Conservation (phyloP, 768 basidiomycete genomes). For the Phlegmacium glaucopus region DNA sequence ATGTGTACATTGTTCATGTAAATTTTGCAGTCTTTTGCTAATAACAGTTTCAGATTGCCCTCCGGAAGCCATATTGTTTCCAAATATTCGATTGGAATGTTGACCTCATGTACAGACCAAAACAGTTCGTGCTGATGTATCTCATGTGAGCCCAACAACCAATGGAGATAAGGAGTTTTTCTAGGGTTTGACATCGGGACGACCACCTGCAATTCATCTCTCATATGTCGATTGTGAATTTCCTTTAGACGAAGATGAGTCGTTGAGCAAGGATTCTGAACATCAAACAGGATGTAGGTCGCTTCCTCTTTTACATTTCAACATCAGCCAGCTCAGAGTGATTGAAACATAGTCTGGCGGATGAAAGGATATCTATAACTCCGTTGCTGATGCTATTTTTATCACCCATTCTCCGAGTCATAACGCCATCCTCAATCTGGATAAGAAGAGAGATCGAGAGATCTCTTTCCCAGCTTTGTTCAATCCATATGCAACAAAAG, state of each 20-base stretch:
- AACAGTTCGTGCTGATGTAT: conserved; percentile 66
- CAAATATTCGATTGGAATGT: conserved; percentile 6
- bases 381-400: conserved; percentile 44
- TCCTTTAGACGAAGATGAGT: conserved; percentile 52
- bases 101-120: conserved; percentile 41
- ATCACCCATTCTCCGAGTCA: conserved; percentile 45
- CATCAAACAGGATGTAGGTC: conserved; percentile 48
- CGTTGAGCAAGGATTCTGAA: conserved; percentile 40
- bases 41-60: conserved; percentile 41
- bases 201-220: conserved; percentile 55
- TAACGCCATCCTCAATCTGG: conserved; percentile 45
- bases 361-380: conserved; percentile 51
- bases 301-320: not conserved
- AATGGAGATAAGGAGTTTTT: too few species aligned
- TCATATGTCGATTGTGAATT: conserved; percentile 64
- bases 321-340: not conserved
- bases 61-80: conserved; percentile 45
- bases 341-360: conserved; percentile 47
- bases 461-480: conserved; percentile 42
- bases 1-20: conserved; percentile 31
- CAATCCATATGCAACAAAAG: conserved; percentile 40
- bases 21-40: conserved; percentile 1
- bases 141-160: conserved; percentile 37
- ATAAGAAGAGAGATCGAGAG: conserved; percentile 47
- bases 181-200: conserved; percentile 53